phyloP scores from a whole-genome alignment of 306 rosid genomes.

The Lablab purpureus region DNA sequence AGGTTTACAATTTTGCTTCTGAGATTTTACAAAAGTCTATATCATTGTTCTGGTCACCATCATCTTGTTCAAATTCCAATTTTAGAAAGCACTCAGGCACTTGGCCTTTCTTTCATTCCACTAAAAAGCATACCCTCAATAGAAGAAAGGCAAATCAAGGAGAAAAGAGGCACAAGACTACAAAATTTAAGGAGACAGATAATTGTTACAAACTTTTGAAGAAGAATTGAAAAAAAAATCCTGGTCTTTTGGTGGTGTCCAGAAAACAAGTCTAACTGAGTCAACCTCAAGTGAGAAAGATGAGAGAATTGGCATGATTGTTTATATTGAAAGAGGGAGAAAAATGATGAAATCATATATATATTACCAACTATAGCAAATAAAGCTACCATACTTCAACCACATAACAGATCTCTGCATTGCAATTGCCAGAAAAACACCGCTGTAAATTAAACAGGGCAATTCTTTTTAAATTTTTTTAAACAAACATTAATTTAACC shows the following conservation, averaged over 20 bases:
- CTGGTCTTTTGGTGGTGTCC: constrained; percentile 17
- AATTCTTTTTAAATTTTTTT: neutral
- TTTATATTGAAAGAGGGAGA: neutral
- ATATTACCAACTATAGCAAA: neutral
- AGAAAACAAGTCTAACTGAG: constrained; percentile 31
- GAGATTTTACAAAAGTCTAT: constrained; percentile 4
- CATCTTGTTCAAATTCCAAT: constrained; percentile 11
- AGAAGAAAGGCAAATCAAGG: neutral
- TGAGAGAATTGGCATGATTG: constrained; percentile 21
- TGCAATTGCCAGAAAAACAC: constrained; percentile 7
- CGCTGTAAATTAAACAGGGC: neutral
- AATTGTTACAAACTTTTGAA: neutral
- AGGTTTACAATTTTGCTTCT: constrained; percentile 12
- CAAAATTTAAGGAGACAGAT: neutral
- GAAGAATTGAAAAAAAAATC: neutral
- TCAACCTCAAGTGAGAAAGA: neutral
- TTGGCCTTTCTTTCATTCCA: constrained; percentile 22
- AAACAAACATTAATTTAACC: neutral
- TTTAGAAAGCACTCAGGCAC: neutral
- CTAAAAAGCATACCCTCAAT: constrained; percentile 4
- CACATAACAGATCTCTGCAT: constrained; percentile 33
- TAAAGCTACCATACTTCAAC: constrained; percentile 2
- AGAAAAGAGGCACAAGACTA: neutral
- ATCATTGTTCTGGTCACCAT: neutral
- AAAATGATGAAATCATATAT: constrained; percentile 7